Percentiles rank a stretch among this genome's conserved stretches.
These are phyloP conservation scores for Heimioporus sp. DNA, from an alignment of 768 basidiomycete genomes.

Conservation along the genomic window DNA sequence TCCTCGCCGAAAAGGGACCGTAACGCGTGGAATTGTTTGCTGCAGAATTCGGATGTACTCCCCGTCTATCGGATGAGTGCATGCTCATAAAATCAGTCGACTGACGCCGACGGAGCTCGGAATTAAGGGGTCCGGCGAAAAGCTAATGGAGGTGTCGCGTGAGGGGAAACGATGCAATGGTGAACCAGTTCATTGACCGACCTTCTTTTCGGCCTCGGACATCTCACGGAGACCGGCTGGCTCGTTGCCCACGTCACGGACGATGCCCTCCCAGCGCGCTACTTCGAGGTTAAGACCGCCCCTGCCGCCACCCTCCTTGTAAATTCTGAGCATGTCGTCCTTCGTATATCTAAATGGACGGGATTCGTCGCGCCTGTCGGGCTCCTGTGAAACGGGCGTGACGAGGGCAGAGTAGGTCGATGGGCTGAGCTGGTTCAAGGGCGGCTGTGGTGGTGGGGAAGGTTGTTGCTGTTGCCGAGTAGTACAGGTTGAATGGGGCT, in stretches of 20 bases:
- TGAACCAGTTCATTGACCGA: constrained; percentile 31
- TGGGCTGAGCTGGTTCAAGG: constrained; percentile 51
- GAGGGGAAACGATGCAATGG: constrained; percentile 8
- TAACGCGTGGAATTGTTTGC: constrained; percentile 59
- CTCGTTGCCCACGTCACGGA: constrained; percentile 69
- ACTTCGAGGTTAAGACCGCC: constrained; percentile 80
- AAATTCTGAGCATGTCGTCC: constrained; percentile 81
- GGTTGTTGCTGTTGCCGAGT: constrained; percentile 54
- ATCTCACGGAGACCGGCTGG: constrained; percentile 79
- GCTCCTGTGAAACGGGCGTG: constrained; percentile 41
- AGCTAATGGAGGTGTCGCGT: constrained; percentile 49
- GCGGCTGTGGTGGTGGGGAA: constrained; percentile 53
- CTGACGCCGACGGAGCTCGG: constrained; percentile 83
- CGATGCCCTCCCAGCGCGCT: constrained; percentile 87
- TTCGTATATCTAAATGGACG: constrained; percentile 87
- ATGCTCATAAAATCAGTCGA: constrained; percentile 71
- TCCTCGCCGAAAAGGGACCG: constrained; percentile 53
- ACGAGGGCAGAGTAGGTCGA: constrained; percentile 68
- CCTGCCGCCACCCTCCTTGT: constrained; percentile 73
- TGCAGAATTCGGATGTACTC: constrained; percentile 50
- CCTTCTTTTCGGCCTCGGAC: constrained; percentile 86
- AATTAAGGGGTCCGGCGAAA: constrained; percentile 78
- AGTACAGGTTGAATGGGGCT: constrained; percentile 48
- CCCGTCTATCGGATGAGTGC: constrained; percentile 57
- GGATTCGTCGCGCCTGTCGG: constrained; percentile 58